Evolutionary conservation across 2,329 filamentous ascomycete genomes (phyloP).

Genomic region (Neonectria sp.): DNA sequence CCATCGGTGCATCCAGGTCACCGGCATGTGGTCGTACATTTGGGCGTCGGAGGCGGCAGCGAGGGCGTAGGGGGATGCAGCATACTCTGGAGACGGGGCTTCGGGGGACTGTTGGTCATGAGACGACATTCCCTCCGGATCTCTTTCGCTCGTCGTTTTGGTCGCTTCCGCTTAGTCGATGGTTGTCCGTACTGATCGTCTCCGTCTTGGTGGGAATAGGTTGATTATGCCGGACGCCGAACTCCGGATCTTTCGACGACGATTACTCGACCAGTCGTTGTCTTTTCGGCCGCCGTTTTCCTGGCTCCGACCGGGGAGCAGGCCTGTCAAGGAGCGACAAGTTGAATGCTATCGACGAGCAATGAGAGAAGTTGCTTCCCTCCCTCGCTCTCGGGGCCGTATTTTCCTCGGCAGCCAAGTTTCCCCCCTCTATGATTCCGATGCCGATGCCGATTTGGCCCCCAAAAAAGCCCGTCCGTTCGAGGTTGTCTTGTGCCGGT

Average conservation of each 20-base stretch:
- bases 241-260: background rate
- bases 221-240: background rate
- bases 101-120: slow-evolving; percentile 62
- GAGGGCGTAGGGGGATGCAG: slow-evolving; percentile 53
- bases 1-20: slow-evolving; percentile 70
- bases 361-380: slow-evolving; percentile 17
- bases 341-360: slow-evolving; percentile 31
- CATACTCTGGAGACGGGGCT: slow-evolving; percentile 55
- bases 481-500: slow-evolving; percentile 38
- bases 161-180: slow-evolving; percentile 5
- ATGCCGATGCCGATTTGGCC: slow-evolving; percentile 27
- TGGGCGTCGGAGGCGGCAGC: slow-evolving; percentile 51
- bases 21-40: slow-evolving; percentile 50
- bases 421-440: slow-evolving; percentile 19
- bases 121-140: slow-evolving; percentile 62
- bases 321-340: slow-evolving; percentile 26
- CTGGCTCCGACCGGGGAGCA: slow-evolving; percentile 26
- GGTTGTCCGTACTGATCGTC: background rate
- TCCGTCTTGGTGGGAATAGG: background rate
- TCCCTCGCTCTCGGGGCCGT: slow-evolving; percentile 20
- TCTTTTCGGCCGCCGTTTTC: slow-evolving; percentile 14
- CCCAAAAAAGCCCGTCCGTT: slow-evolving; percentile 30
- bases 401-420: slow-evolving; percentile 14
- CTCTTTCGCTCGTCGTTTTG: slow-evolving; percentile 27
- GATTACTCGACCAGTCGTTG: background rate